Evolutionary conservation across 1,139 yeast species (phyloP), one percentile per base, ranked within the genome.

Genomic region (Geotrichum cucujoidarum): DNA sequence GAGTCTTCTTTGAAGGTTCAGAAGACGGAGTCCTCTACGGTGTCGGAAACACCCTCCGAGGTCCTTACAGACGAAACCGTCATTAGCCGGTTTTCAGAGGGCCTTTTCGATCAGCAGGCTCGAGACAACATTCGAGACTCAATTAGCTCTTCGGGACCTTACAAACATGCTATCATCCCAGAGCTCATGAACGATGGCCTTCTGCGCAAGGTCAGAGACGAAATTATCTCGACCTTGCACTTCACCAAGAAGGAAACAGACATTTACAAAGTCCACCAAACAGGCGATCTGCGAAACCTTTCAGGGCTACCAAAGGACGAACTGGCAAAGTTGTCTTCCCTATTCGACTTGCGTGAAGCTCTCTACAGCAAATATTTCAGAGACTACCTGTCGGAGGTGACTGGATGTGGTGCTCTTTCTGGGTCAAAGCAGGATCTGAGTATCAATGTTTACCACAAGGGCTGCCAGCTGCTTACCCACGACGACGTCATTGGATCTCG

Each of bases 401-500:
- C 97, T 0, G 89, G 88, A 4, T 80, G 95, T 54, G 98, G 98
- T 0, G 85, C 88, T 56, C 70, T 94, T 46, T 85, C 95, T 57
- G 97, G 97, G 6, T 62, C 75, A 30, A 88, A 88, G 64, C 90
- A 95, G 32, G 99, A 94, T 64, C 82, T 94, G 82, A 83, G 95
- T 53, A 78, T 92, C 58, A 92, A 92, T 63, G 82, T 95, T 1
- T 94, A 94, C 67, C 83, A 85, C 46, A 85, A 86, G 61, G 95
- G 97, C 1, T 92, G 97, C 62, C 99, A 94, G 67, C 71, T 94
- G 55, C 72, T 94, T 52, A 88, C 95, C 13, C 99, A 94, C 63
- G 98, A 94, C 67, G 98, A 94, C 66, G 98, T 94, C 27, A 92
- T 94, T 65, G 98, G 98, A 0, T 82, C 95, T 2, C 74, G 99